Evolutionary conservation across 768 basidiomycete species (phyloP).

Genomic region (Ramaria sp.): DNA sequence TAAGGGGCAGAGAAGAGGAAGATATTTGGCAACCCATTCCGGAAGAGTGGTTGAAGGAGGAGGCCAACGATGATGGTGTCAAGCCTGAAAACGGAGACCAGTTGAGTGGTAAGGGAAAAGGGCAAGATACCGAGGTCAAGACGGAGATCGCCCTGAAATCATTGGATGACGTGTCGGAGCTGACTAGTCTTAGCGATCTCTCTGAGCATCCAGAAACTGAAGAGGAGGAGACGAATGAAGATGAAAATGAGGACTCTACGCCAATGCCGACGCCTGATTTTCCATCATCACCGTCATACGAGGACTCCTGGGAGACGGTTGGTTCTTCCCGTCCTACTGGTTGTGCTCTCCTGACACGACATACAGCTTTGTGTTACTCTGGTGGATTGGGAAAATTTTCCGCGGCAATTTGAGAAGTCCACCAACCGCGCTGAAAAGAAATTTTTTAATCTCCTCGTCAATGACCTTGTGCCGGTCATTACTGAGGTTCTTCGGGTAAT

Average conservation of each 20-base stretch:
- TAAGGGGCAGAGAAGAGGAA: constrained; percentile 42
- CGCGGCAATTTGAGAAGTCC: constrained; percentile 63
- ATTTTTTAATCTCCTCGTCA: constrained; percentile 55
- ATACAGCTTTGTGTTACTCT: constrained; percentile 71
- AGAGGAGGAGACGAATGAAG: constrained; percentile 13
- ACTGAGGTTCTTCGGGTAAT: constrained; percentile 53
- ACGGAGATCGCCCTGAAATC: background rate
- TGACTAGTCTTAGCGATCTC: constrained; percentile 3
- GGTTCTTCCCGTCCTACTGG: constrained; percentile 18
- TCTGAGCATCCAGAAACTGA: constrained; percentile 8
- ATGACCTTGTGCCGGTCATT: constrained; percentile 61
- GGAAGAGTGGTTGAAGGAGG: constrained; percentile 51
- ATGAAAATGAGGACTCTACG: constrained; percentile 11
- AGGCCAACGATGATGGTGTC: background rate
- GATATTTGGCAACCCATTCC: constrained; percentile 73
- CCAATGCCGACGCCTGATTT: constrained; percentile 11
- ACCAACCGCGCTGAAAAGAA: constrained; percentile 75
- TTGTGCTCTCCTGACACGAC: background rate
- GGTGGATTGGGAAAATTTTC: constrained; percentile 76
- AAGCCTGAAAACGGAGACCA: background rate
- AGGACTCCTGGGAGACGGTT: constrained; percentile 72
- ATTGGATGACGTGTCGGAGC: constrained; percentile 7
- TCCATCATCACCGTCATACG: constrained; percentile 21
- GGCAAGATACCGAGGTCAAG: background rate
- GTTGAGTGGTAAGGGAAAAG: background rate